Percentiles rank a stretch among this genome's conserved stretches.
Evolutionary conservation across 306 rosid species (phyloP).

Genomic region (Fragaria iinumae): DNA sequence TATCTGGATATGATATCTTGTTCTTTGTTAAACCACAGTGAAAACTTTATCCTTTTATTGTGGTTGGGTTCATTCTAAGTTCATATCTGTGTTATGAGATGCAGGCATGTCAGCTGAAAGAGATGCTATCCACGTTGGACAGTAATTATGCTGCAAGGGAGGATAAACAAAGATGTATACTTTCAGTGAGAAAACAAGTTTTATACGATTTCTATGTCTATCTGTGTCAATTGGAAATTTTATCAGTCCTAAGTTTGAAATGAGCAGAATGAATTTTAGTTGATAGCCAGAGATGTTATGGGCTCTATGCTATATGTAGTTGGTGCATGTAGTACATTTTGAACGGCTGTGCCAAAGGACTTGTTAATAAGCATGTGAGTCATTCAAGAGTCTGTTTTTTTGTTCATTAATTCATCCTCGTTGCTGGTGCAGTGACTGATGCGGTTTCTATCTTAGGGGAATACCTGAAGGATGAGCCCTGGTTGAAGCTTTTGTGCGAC

Average conservation of each 20-base stretch:
- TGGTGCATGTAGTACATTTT: background rate
- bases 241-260: background rate
- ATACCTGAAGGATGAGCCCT: slow-evolving; percentile 78
- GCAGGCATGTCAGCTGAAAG: slow-evolving; percentile 75
- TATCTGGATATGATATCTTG: slow-evolving; percentile 6
- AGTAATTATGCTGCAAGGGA: slow-evolving; percentile 76
- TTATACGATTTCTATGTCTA: background rate
- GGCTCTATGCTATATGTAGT: background rate
- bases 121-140: slow-evolving; percentile 68
- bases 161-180: slow-evolving; percentile 74
- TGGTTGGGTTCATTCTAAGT: background rate
- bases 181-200: slow-evolving; percentile 8
- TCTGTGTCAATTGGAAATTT: background rate
- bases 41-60: background rate
- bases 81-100: slow-evolving; percentile 18
- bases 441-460: slow-evolving; percentile 88
- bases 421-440: slow-evolving; percentile 69
- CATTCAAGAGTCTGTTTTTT: slow-evolving; percentile 7
- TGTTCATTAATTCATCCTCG: slow-evolving; percentile 24
- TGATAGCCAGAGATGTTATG: slow-evolving; percentile 3
- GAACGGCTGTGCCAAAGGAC: background rate
- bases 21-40: background rate
- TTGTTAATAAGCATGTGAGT: slow-evolving; percentile 3
- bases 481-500: slow-evolving; percentile 72
- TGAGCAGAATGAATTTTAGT: slow-evolving; percentile 3